These are phyloP conservation scores for Epichloe sylvatica DNA, from an alignment of 2,329 filamentous ascomycete species.

Conservation along the genomic window DNA sequence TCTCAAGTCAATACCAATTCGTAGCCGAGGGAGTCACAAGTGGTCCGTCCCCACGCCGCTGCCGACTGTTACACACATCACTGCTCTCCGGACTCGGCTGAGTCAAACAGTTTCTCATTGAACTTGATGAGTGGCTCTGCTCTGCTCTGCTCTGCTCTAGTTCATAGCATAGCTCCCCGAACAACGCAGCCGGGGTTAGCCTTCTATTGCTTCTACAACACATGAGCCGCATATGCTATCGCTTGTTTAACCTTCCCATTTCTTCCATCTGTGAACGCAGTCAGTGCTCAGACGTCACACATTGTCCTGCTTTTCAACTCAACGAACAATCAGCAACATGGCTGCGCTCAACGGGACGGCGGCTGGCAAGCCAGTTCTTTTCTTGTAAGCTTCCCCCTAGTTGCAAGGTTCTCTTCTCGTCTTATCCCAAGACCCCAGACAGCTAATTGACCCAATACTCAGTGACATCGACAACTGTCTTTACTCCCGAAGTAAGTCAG, in stretches of 20 bases:
- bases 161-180: too few relatives aligned
- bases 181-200: not conserved
- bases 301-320: slow-evolving; percentile 3
- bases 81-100: not conserved
- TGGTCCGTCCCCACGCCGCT: too few relatives aligned
- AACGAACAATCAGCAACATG: slow-evolving; percentile 12
- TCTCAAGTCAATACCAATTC: not conserved
- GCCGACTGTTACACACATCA: too few relatives aligned
- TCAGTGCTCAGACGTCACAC: not conserved
- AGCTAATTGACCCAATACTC: slow-evolving; percentile 14
- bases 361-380: slow-evolving; percentile 26
- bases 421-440: not conserved
- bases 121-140: too few relatives aligned
- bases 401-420: too few relatives aligned
- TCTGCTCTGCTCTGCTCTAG: too few relatives aligned
- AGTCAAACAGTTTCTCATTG: not conserved
- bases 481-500: slow-evolving; percentile 63
- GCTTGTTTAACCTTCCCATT: not conserved
- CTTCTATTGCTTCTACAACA: not conserved
- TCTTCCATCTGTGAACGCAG: not conserved
- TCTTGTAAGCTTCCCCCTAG: slow-evolving; percentile 22
- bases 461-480: slow-evolving; percentile 99
- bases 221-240: not conserved
- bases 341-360: slow-evolving; percentile 20
- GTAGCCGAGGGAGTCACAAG: not conserved